A percentile compares a stretch with the other conserved stretches of the same genome.
These are phyloP conservation scores for Mycena sanguinolenta DNA, from an alignment of 768 basidiomycete species.

Conservation along the genomic window DNA sequence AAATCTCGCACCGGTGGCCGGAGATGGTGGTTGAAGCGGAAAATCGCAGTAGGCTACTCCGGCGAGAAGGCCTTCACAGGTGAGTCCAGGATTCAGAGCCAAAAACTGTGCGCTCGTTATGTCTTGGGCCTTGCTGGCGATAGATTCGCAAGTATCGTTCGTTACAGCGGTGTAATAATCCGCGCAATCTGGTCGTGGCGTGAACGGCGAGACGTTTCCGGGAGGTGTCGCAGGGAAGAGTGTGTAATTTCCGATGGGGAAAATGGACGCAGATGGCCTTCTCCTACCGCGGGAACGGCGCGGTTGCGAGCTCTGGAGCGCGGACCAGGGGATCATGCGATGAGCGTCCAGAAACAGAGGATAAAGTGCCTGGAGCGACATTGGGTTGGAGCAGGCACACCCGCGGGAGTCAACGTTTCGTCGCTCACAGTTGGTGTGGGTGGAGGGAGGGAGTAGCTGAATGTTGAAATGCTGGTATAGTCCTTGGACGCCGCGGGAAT, in stretches of 20 bases:
- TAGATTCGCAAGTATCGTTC: neutral
- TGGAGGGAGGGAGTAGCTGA: slow-evolving; percentile 31
- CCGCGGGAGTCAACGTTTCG: slow-evolving; percentile 33
- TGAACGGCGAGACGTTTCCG: neutral
- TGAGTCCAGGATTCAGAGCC: too few species aligned
- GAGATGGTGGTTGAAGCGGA: neutral
- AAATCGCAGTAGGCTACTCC: neutral
- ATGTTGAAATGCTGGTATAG: slow-evolving; percentile 3
- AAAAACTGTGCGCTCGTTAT: neutral
- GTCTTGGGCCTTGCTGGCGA: neutral
- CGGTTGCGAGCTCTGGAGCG: slow-evolving; percentile 36
- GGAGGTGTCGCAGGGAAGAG: slow-evolving; percentile 5
- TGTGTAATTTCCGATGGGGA: slow-evolving; percentile 44
- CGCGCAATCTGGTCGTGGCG: neutral
- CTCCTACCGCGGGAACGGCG: slow-evolving; percentile 30
- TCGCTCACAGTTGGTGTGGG: neutral
- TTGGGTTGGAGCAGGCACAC: slow-evolving; percentile 39
- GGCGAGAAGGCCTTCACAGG: neutral
- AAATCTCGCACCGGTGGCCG: too few species aligned
- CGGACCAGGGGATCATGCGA: neutral
- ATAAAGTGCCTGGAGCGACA: slow-evolving; percentile 39
- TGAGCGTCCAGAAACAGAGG: too few species aligned
- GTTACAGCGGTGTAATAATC: neutral
- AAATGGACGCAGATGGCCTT: slow-evolving; percentile 40
- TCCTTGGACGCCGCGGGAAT: slow-evolving; percentile 4